These are phyloP conservation scores for Purpureocillium lavendulum DNA, from an alignment of 2,329 filamentous ascomycete species.

Conservation along the genomic window DNA sequence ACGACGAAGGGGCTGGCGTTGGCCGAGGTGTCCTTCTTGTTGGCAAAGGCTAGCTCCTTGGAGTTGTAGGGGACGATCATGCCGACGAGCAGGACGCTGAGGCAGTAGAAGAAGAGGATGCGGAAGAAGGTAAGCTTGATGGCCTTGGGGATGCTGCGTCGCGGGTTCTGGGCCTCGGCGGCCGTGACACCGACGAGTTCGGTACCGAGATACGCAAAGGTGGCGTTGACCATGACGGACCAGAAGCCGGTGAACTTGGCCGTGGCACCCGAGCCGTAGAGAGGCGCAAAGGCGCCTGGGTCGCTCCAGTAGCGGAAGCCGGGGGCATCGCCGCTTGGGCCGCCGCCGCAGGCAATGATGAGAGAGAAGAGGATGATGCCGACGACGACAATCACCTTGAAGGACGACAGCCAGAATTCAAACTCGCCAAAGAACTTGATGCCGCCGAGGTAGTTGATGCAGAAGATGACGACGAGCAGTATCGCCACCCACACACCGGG, in stretches of 20 bases:
- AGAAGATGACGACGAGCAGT: constrained; percentile 53
- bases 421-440: constrained; percentile 62
- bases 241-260: constrained; percentile 57
- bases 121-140: constrained; percentile 78
- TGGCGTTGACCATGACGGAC: constrained; percentile 66
- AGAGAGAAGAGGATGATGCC: constrained; percentile 58
- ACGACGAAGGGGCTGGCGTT: constrained; percentile 65
- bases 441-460: constrained; percentile 54
- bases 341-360: constrained; percentile 56
- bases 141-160: constrained; percentile 65
- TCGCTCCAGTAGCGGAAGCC: constrained; percentile 60
- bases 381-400: constrained; percentile 61
- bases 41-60: constrained; percentile 48
- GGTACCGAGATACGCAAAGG: constrained; percentile 71
- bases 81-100: constrained; percentile 66
- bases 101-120: constrained; percentile 71
- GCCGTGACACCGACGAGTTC: constrained; percentile 73
- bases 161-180: constrained; percentile 71
- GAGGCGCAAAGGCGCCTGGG: constrained; percentile 38
- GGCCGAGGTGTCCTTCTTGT: constrained; percentile 25
- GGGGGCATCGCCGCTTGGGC: constrained; percentile 50
- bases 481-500: constrained; percentile 73
- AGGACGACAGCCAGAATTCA: constrained; percentile 53
- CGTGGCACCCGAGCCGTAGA: constrained; percentile 15
- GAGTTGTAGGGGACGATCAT: constrained; percentile 71